Percentiles rank a stretch among this genome's conserved stretches.
phyloP scores from a whole-genome alignment of 2,329 filamentous ascomycete species.

The Pseudogymnoascus sp. region DNA sequence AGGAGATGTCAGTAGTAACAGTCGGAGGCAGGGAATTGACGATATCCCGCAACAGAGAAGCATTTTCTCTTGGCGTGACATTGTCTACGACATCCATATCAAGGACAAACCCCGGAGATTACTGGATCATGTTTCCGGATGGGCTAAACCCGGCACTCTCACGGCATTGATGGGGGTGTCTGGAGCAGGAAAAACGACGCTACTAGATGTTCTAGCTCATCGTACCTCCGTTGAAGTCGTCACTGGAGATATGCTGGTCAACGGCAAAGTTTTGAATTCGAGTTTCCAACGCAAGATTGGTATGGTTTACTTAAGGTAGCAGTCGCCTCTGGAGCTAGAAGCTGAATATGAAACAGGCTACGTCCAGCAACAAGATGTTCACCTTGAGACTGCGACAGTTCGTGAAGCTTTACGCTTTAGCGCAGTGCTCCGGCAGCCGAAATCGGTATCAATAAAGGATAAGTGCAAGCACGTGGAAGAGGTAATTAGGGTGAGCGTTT shows the following conservation, averaged over 20 bases:
- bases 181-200: slow-evolving; percentile 81
- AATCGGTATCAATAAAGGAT: slow-evolving; percentile 60
- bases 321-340: too few relatives aligned
- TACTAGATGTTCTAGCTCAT: slow-evolving; percentile 76
- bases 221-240: slow-evolving; percentile 86
- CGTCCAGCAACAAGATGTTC: slow-evolving; percentile 86
- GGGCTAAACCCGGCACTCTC: slow-evolving; percentile 64
- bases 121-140: slow-evolving; percentile 73
- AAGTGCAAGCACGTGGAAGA: slow-evolving; percentile 85
- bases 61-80: slow-evolving; percentile 68
- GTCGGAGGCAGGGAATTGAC: slow-evolving; percentile 42
- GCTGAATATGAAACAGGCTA: slow-evolving; percentile 48
- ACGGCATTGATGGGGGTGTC: slow-evolving; percentile 54
- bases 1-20: slow-evolving; percentile 9
- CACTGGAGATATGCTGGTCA: slow-evolving; percentile 68
- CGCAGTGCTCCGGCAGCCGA: slow-evolving; percentile 79
- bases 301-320: too few relatives aligned
- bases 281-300: slow-evolving; percentile 81
- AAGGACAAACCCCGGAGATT: slow-evolving; percentile 57
- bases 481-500: slow-evolving; percentile 54
- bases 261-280: slow-evolving; percentile 59
- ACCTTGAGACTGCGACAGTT: slow-evolving; percentile 74
- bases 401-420: slow-evolving; percentile 83
- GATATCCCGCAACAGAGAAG: slow-evolving; percentile 44
- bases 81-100: slow-evolving; percentile 60